Percentiles rank a stretch among this genome's conserved stretches.
These are phyloP conservation scores for Malassezia sp. DNA, from an alignment of 1,284 basidiomycete species.

Conservation along the genomic window DNA sequence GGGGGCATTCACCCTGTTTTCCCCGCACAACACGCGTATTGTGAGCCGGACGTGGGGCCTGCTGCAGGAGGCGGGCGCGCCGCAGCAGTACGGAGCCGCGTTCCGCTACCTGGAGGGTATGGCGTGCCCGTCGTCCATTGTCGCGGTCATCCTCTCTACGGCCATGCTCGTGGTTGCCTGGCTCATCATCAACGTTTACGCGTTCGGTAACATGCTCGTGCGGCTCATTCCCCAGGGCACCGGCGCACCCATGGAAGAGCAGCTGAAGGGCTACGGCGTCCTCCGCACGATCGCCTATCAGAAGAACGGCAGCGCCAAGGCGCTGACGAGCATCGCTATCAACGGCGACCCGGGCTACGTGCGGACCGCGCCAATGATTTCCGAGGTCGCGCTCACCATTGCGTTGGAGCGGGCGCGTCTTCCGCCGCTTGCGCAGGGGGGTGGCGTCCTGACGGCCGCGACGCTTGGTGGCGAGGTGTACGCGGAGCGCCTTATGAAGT, in stretches of 20 bases:
- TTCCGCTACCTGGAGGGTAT: constrained; percentile 68
- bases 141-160: background rate
- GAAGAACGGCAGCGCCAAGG: constrained; percentile 49
- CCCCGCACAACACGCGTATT: constrained; percentile 55
- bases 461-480: constrained; percentile 64
- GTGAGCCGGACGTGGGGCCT: constrained; percentile 71
- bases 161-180: background rate
- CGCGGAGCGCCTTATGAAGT: constrained; percentile 56
- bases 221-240: constrained; percentile 8
- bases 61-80: constrained; percentile 49
- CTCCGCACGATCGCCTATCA: constrained; percentile 46
- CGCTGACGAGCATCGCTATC: constrained; percentile 57
- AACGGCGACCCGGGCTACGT: constrained; percentile 71
- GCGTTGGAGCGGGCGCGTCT: constrained; percentile 53
- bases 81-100: constrained; percentile 45
- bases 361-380: constrained; percentile 59
- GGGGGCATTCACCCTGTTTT: constrained; percentile 60
- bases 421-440: constrained; percentile 54
- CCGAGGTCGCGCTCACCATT: constrained; percentile 63
- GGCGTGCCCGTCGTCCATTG: constrained; percentile 43
- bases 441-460: constrained; percentile 68
- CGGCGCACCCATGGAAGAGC: constrained; percentile 10
- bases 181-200: background rate
- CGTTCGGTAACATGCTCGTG: background rate
- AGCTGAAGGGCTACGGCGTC: constrained; percentile 8